A percentile compares a stretch with the other conserved stretches of the same genome.
These are phyloP conservation scores for Macrophomina pseudophaseolina DNA, from an alignment of 2,329 filamentous ascomycete species.

Conservation along the genomic window DNA sequence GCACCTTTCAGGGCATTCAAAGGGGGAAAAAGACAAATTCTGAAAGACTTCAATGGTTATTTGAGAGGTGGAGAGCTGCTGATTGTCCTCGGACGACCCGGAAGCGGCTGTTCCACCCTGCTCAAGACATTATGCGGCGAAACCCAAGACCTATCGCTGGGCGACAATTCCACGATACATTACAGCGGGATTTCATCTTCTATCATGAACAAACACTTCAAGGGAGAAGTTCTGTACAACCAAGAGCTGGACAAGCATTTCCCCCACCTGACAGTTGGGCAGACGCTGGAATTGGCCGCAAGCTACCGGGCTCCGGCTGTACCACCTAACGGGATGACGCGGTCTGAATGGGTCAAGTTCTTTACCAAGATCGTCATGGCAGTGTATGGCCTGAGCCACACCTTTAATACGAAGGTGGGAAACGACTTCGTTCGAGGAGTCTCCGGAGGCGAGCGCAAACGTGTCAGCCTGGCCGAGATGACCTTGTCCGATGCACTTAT, in stretches of 20 bases:
- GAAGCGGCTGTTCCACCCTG: constrained; percentile 67
- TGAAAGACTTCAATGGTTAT: constrained; percentile 69
- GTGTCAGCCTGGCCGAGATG: constrained; percentile 65
- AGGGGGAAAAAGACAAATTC: constrained; percentile 48
- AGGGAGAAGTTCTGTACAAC: constrained; percentile 53
- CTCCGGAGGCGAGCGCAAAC: constrained; percentile 65
- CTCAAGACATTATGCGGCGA: constrained; percentile 68
- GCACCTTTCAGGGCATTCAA: neutral
- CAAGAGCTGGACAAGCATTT: constrained; percentile 59
- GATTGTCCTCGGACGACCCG: constrained; percentile 59
- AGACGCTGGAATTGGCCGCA: constrained; percentile 63
- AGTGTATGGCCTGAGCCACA: constrained; percentile 61
- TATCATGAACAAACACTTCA: constrained; percentile 54
- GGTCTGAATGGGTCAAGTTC: constrained; percentile 52
- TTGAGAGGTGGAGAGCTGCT: constrained; percentile 73
- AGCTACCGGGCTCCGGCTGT: constrained; percentile 57
- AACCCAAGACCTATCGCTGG: constrained; percentile 62
- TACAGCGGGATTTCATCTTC: constrained; percentile 58
- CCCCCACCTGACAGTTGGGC: constrained; percentile 61
- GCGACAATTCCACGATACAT: constrained; percentile 58
- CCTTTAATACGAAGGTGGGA: constrained; percentile 60
- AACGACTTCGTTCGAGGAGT: constrained; percentile 67
- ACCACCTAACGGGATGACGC: constrained; percentile 41
- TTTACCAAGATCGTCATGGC: constrained; percentile 59
- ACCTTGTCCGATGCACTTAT: constrained; percentile 47